Conservation (phyloP, 805 yeast species). For the Wickerhamiella hasegawae region DNA sequence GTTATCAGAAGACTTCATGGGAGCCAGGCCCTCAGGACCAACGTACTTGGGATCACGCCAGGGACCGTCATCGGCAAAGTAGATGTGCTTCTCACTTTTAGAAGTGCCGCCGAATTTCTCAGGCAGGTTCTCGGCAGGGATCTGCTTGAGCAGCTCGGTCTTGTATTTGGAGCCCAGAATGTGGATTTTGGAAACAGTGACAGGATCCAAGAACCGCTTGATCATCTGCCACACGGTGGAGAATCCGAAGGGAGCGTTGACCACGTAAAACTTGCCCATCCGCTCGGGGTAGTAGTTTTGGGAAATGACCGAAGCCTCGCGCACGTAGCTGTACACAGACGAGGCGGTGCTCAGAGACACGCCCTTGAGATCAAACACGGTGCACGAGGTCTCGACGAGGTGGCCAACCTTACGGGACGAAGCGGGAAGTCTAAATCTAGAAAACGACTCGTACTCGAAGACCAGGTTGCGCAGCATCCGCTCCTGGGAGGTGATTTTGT, state of each 20-base stretch:
- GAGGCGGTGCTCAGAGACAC: constrained; percentile 72
- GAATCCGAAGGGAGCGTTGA: constrained; percentile 96
- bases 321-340: constrained; percentile 73
- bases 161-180: constrained; percentile 68
- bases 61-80: constrained; percentile 84
- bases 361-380: constrained; percentile 89
- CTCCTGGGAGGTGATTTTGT: constrained; percentile 85
- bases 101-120: constrained; percentile 78
- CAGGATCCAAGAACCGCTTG: constrained; percentile 93
- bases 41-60: constrained; percentile 84
- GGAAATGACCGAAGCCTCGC: constrained; percentile 86
- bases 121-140: constrained; percentile 88
- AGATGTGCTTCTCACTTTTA: constrained; percentile 43
- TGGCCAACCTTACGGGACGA: constrained; percentile 69
- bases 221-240: constrained; percentile 82
- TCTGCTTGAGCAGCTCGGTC: constrained; percentile 74
- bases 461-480: constrained; percentile 91
- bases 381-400: constrained; percentile 89
- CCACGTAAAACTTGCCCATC: constrained; percentile 93
- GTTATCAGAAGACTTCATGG: constrained; percentile 19
- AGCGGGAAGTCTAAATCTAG: constrained; percentile 75
- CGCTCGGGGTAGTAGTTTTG: constrained; percentile 98
- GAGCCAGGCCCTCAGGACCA: constrained; percentile 95
- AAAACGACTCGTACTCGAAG: constrained; percentile 94
- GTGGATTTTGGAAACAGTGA: constrained; percentile 87